Percentiles rank a stretch among this genome's conserved stretches.
These are phyloP conservation scores for Sphagnum fallax DNA, from an alignment of 228 moss, liverwort and hornwort genomes.

Conservation along the genomic window DNA sequence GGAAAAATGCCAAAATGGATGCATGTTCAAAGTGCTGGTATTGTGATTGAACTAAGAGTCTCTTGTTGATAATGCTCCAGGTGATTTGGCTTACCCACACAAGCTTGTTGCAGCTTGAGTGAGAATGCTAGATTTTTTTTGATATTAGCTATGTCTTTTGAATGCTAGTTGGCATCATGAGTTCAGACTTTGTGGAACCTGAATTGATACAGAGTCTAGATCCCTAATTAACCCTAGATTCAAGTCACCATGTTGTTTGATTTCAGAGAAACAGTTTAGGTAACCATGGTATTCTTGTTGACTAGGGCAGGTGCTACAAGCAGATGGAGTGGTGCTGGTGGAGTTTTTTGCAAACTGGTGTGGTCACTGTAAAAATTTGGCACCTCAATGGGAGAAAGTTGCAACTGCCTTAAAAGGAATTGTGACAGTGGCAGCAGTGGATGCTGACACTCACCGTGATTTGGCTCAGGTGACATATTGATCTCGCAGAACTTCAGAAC, in stretches of 20 bases:
- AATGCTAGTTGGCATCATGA: not conserved
- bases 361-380: slow-evolving; percentile 88
- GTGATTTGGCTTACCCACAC: not conserved
- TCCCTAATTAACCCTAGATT: no score
- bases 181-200: not conserved
- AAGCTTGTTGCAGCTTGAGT: not conserved
- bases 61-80: not conserved
- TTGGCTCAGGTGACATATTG: slow-evolving; percentile 61
- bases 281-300: not conserved
- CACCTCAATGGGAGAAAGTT: slow-evolving; percentile 93
- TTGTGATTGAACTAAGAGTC: not conserved
- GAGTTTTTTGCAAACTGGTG: slow-evolving; percentile 98
- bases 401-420: slow-evolving; percentile 80
- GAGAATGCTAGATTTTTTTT: no score
- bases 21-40: not conserved
- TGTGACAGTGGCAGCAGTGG: slow-evolving; percentile 80
- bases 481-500: no score
- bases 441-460: slow-evolving; percentile 87
- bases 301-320: slow-evolving; percentile 62
- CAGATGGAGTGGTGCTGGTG: slow-evolving; percentile 82
- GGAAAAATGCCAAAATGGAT: not conserved
- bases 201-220: no score
- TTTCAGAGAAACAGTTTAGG: no score
- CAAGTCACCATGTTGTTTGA: no score
- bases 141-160: not conserved